A percentile compares a stretch with the other conserved stretches of the same genome.
Evolutionary conservation across 2,329 filamentous ascomycete species (phyloP).

Genomic region (Amauroascus niger): DNA sequence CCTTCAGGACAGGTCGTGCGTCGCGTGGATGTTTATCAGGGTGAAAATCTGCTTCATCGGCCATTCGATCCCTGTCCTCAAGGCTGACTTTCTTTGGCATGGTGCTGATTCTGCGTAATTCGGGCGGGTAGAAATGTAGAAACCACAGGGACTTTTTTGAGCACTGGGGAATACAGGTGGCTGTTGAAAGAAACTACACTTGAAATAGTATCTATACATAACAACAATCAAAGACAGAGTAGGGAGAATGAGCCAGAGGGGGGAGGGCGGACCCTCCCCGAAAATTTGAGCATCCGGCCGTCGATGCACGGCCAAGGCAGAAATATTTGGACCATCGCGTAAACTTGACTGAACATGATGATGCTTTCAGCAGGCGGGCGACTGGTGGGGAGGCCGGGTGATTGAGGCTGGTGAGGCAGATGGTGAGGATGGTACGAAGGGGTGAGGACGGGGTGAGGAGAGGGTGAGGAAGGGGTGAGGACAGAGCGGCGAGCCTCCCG

Average conservation of each 20-base stretch:
- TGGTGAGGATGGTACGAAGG: too few species aligned
- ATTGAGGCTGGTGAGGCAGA: too few species aligned
- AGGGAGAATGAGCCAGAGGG: too few species aligned
- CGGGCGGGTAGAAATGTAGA: neutral
- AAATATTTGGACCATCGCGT: slow-evolving; percentile 1
- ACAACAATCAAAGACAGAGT: too few species aligned
- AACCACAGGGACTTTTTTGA: too few species aligned
- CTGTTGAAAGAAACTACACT: neutral
- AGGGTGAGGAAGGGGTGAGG: neutral
- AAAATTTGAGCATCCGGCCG: neutral
- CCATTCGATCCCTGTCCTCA: neutral
- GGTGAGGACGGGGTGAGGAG: neutral
- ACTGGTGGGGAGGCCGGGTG: neutral
- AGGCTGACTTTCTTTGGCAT: slow-evolving; percentile 1
- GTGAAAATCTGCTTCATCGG: neutral
- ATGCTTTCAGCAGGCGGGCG: neutral
- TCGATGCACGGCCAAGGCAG: neutral
- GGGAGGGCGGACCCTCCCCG: neutral
- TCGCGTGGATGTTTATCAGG: neutral
- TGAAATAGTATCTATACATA: neutral
- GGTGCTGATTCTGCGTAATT: neutral
- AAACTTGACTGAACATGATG: neutral
- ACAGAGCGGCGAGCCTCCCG: neutral
- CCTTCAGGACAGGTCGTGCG: neutral
- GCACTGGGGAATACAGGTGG: neutral